Conservation (phyloP, 495 filamentous ascomycete species). For the Neurospora terricola region DNA sequence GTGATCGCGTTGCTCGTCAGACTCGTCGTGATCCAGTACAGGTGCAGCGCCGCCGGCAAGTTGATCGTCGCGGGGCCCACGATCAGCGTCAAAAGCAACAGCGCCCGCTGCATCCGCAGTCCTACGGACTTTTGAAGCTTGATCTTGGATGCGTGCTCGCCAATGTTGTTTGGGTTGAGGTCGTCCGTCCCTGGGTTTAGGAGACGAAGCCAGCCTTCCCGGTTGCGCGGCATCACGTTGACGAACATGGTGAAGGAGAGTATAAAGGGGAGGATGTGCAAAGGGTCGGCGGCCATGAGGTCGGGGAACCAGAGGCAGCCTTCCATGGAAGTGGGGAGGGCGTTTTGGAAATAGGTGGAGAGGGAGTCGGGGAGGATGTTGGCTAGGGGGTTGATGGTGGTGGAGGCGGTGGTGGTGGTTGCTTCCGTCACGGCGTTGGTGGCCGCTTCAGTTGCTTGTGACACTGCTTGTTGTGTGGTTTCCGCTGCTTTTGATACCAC, state of each 20-base stretch:
- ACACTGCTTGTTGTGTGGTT: not conserved
- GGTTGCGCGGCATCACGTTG: slow-evolving; percentile 26
- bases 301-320: slow-evolving; percentile 78
- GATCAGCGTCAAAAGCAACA: slow-evolving; percentile 28
- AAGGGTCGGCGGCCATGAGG: slow-evolving; percentile 60
- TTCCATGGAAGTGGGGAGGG: slow-evolving; percentile 42
- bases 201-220: not conserved
- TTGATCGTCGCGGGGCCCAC: slow-evolving; percentile 40
- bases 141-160: not conserved
- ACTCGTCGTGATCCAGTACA: slow-evolving; percentile 59
- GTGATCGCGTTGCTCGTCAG: not conserved
- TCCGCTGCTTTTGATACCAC: not conserved
- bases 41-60: slow-evolving; percentile 52
- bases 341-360: not conserved
- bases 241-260: slow-evolving; percentile 41
- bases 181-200: not conserved
- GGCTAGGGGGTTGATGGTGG: not conserved
- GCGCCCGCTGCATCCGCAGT: slow-evolving; percentile 20
- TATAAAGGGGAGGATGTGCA: slow-evolving; percentile 51
- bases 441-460: not conserved
- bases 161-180: not conserved
- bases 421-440: not conserved
- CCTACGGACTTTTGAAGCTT: not conserved
- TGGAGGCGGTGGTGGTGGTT: not conserved
- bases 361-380: not conserved